Evolutionary conservation across 805 yeast genomes (phyloP).

Genomic region (Millerozyma acaciae): DNA sequence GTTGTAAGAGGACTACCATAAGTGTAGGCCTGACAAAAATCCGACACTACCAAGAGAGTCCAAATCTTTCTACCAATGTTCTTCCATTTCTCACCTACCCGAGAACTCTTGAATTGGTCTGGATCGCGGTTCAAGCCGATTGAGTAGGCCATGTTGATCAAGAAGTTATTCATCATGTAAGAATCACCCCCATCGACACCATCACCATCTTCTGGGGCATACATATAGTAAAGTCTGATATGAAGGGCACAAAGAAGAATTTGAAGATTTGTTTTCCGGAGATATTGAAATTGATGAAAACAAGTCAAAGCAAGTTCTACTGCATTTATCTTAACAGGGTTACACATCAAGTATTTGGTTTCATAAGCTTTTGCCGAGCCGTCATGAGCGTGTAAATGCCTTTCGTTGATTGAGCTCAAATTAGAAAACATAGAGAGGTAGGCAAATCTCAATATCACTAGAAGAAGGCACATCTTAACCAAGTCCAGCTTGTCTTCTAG

Average conservation of each 20-base stretch:
- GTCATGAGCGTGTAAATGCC: conserved; percentile 11
- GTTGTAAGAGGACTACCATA: conserved; percentile 44
- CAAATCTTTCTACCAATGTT: conserved; percentile 28
- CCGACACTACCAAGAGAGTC: conserved; percentile 25
- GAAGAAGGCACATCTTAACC: background rate
- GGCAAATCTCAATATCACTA: background rate
- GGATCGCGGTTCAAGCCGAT: conserved; percentile 49
- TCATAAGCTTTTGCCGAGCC: conserved; percentile 16
- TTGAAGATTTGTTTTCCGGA: conserved; percentile 43
- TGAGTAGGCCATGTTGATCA: conserved; percentile 43
- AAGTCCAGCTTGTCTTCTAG: background rate
- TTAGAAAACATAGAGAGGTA: conserved; percentile 25
- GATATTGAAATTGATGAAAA: conserved; percentile 43
- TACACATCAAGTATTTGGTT: conserved; percentile 27
- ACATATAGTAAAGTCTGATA: conserved; percentile 49
- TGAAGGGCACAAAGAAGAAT: conserved; percentile 59
- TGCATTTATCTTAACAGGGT: conserved; percentile 38
- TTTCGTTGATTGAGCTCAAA: conserved; percentile 15
- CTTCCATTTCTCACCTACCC: conserved; percentile 8
- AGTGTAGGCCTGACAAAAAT: conserved; percentile 38
- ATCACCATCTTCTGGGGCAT: conserved; percentile 53
- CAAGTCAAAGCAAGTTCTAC: conserved; percentile 47
- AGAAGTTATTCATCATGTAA: conserved; percentile 21
- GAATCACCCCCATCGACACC: conserved; percentile 32
- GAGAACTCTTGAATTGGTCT: background rate